phyloP scores from a whole-genome alignment of 2,329 filamentous ascomycete genomes.

The Gaeumannomyces tritici region DNA sequence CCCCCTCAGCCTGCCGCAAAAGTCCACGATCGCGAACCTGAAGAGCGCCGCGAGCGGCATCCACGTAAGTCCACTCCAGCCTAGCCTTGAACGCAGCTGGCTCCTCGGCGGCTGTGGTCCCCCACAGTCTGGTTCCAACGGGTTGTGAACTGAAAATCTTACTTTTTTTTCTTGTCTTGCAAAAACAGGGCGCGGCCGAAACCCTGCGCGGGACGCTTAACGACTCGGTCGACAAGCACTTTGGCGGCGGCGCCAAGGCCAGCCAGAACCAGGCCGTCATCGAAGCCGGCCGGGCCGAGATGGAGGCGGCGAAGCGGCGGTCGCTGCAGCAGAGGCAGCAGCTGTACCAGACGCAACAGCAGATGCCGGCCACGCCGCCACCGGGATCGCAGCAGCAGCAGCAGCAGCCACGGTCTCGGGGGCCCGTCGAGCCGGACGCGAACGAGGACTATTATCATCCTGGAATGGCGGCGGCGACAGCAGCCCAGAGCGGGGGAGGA shows the following conservation, averaged over 20 bases:
- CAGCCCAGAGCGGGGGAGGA: background rate
- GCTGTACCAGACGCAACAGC: background rate
- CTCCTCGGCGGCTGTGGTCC: too few species aligned
- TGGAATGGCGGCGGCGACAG: background rate
- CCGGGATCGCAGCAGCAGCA: background rate
- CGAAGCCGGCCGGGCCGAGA: slow-evolving; percentile 2
- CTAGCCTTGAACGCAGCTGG: too few species aligned
- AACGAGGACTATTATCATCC: background rate
- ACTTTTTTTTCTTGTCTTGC: too few species aligned
- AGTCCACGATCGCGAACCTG: background rate
- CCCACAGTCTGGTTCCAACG: too few species aligned
- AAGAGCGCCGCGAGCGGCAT: slow-evolving; percentile 2
- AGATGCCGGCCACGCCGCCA: background rate
- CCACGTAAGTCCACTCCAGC: background rate
- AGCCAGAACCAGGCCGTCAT: slow-evolving; percentile 1
- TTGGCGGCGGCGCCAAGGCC: background rate
- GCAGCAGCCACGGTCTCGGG: background rate
- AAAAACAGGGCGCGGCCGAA: slow-evolving; percentile 1
- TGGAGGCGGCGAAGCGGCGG: slow-evolving; percentile 1
- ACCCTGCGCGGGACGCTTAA: background rate
- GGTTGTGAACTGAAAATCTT: too few species aligned
- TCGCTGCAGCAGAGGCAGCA: slow-evolving; percentile 1
- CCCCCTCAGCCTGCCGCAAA: background rate
- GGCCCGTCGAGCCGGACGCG: background rate
- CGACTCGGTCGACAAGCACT: background rate